A percentile compares a stretch with the other conserved stretches of the same genome.
Evolutionary conservation across 169 alveolate species (phyloP).

Genomic region (Blepharisma undulans): DNA sequence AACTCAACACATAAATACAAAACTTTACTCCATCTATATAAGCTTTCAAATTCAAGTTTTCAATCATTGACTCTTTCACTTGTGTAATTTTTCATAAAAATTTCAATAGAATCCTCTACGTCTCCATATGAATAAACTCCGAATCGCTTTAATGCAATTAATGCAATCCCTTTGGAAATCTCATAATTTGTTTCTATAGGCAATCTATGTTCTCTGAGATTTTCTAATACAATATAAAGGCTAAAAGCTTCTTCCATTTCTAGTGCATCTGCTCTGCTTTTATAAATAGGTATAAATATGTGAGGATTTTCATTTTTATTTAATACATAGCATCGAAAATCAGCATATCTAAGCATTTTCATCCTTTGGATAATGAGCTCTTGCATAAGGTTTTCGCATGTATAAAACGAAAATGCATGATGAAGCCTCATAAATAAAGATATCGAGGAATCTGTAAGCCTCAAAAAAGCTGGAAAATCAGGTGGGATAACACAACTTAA

Average conservation of each 20-base stretch:
- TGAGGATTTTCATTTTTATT: neutral
- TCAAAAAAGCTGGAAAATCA: conserved; percentile 4
- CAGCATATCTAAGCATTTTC: neutral
- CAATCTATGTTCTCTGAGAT: neutral
- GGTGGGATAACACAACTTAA: neutral
- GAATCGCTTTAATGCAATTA: neutral
- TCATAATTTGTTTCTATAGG: neutral
- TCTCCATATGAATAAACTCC: neutral
- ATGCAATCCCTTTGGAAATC: neutral
- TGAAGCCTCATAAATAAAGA: conserved; percentile 4
- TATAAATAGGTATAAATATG: neutral
- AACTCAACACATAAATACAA: neutral
- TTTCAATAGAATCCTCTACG: neutral
- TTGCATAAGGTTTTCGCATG: neutral
- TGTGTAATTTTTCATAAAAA: neutral
- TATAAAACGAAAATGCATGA: neutral
- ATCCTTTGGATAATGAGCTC: neutral
- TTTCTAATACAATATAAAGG: neutral
- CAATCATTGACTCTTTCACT: neutral
- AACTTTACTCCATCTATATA: neutral
- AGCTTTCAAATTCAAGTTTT: neutral
- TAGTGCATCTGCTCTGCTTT: neutral
- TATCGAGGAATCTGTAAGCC: neutral
- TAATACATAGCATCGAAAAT: neutral
- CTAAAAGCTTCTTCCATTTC: conserved; percentile 1